Conservation (phyloP, 1,284 basidiomycete species). For the Agroathelia rolfsii region DNA sequence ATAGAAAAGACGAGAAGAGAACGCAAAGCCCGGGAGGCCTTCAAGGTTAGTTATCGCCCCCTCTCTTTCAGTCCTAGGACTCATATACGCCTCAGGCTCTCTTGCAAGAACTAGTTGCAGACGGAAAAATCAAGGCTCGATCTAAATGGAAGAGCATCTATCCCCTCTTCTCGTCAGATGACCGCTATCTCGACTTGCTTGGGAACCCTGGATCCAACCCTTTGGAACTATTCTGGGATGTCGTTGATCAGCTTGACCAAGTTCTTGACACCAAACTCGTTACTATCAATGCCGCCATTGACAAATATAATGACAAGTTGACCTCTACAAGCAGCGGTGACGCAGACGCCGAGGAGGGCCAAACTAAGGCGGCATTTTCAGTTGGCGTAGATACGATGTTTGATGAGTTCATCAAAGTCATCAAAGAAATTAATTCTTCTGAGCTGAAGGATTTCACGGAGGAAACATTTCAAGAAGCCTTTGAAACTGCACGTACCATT, state of each 20-base stretch:
- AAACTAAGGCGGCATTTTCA: conserved; percentile 30
- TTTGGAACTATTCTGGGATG: conserved; percentile 93
- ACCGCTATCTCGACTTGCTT: conserved; percentile 77
- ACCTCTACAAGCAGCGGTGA: conserved; percentile 19
- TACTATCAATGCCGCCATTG: conserved; percentile 51
- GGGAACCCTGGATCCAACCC: conserved; percentile 91
- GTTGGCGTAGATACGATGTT: conserved; percentile 48
- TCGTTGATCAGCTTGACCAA: conserved; percentile 80
- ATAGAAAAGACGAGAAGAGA: conserved; percentile 79
- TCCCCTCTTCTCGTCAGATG: conserved; percentile 65
- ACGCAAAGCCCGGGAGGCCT: conserved; percentile 81
- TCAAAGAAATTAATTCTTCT: conserved; percentile 44
- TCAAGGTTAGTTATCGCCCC: conserved; percentile 47
- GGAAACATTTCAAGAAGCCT: conserved; percentile 53
- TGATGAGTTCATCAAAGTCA: conserved; percentile 48
- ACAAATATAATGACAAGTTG: conserved; percentile 30
- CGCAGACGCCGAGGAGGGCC: conserved; percentile 20
- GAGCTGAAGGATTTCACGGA: conserved; percentile 36
- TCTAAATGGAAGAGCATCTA: conserved; percentile 90
- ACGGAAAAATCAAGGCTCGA: conserved; percentile 67
- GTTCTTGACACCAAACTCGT: conserved; percentile 71
- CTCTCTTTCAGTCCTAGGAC: conserved; percentile 1
- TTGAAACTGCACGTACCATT: conserved; percentile 45
- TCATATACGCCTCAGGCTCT: conserved; percentile 39
- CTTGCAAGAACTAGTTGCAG: conserved; percentile 56